Evolutionary conservation across 495 filamentous ascomycete genomes (phyloP).

Genomic region (Tuber calosporum): DNA sequence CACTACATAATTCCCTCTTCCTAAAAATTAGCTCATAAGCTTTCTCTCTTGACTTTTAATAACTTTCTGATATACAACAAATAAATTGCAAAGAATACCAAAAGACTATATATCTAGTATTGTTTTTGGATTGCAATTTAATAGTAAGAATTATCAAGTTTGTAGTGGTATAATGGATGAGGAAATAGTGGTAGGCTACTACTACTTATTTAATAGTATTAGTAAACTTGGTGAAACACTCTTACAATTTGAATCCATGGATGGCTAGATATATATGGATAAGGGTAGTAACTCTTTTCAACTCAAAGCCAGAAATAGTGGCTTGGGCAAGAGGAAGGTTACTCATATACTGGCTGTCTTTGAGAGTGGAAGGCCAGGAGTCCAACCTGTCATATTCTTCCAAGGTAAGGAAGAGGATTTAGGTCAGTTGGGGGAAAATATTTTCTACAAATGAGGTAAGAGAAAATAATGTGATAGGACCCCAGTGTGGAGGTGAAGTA

Average conservation of each 20-base stretch:
- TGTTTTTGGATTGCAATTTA: conserved; percentile 5
- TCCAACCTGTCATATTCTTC: conserved; percentile 17
- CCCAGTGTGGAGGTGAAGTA: conserved; percentile 9
- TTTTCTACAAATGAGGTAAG: background rate
- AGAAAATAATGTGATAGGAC: conserved; percentile 7
- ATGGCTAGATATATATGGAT: conserved; percentile 18
- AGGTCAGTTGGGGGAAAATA: background rate
- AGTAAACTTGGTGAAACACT: conserved; percentile 13
- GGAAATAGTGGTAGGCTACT: background rate
- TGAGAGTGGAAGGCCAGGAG: background rate
- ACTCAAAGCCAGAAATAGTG: conserved; percentile 7
- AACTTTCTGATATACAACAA: conserved; percentile 11
- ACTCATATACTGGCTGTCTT: conserved; percentile 11
- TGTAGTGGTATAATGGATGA: background rate
- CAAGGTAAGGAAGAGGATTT: conserved; percentile 6
- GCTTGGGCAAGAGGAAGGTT: conserved; percentile 15
- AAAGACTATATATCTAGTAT: conserved; percentile 7
- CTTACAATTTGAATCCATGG: conserved; percentile 9
- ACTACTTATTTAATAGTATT: conserved; percentile 14
- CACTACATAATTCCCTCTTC: background rate
- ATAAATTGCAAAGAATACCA: conserved; percentile 6
- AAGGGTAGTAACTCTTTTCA: conserved; percentile 18
- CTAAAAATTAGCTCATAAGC: conserved; percentile 6
- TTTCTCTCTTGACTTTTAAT: conserved; percentile 10
- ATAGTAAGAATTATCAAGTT: conserved; percentile 7